Base-by-base conservation (phyloP, 768 basidiomycete species). In the Leucocoprinus leucothites region DNA sequence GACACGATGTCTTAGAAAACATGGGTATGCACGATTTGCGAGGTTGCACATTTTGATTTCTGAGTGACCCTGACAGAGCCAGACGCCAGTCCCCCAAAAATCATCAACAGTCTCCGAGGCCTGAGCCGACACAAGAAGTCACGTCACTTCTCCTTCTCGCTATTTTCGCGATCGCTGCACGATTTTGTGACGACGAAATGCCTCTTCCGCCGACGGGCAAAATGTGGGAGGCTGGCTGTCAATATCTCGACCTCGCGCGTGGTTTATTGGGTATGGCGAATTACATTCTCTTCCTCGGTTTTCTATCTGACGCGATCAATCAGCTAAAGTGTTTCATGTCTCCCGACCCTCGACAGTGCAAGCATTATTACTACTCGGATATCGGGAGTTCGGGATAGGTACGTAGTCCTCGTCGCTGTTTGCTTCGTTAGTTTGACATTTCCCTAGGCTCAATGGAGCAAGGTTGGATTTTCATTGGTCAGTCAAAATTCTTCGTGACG, bases 351-450 rank as follows among this genome's bases (percentile, higher is more conserved):
- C 90, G 3, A 90, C 89, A 0, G 89, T 90, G 21, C 93, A 95
- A 64, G 80, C 91, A 1, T 68, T 94, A 13, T 74, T 95, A 42
- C 78, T 95, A 11, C 69, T 94, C 11, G 89, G 89, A 0, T 83
- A 90, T 65, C 81, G 91, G 4, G 91, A 94, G 71, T 88, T 93
- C 65, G 94, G 94, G 13, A 86, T 91, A 34, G 91, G 73, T 71
- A 58, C 7, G 64, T 22, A 31, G 31, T 26, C 26, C 11, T 22
- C 36, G 9, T 22, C 21, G 40, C 9, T 48, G 7, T n/a, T 16
- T 19, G 35, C 7, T 56, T 56, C 46, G 13, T 53, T 57, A n/a
- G n/a, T 50, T n/a, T 35, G 42, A 26, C 6, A 25, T 8, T 19
- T 34, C 35, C n/a, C 34, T 44, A 74, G 77, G 89, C 63, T 76